phyloP scores from a whole-genome alignment of 192 early-diverging fungal genomes.

The Coemansia sp. region DNA sequence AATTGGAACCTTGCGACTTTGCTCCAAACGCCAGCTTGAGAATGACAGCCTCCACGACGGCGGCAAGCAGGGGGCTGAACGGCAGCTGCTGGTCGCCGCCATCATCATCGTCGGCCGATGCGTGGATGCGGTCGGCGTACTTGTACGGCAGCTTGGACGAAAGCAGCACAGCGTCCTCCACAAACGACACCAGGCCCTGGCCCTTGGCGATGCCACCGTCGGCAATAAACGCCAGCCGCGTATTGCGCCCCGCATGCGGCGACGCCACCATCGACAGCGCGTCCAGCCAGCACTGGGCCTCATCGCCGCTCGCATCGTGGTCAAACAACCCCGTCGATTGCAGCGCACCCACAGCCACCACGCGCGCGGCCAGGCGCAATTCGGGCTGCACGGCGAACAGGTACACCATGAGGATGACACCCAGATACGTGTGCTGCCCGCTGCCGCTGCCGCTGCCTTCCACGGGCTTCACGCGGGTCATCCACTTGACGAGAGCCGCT shows the following conservation, averaged over 20 bases:
- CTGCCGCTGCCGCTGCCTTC: not conserved
- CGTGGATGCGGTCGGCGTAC: slow-evolving; percentile 41
- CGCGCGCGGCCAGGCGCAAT: slow-evolving; percentile 33
- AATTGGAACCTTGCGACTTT: not conserved
- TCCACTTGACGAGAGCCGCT: slow-evolving; percentile 25
- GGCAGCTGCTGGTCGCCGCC: slow-evolving; percentile 6
- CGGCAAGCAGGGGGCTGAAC: slow-evolving; percentile 44
- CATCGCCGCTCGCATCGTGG: slow-evolving; percentile 24
- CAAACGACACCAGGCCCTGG: slow-evolving; percentile 22
- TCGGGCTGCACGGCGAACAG: slow-evolving; percentile 35
- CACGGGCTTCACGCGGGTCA: slow-evolving; percentile 3
- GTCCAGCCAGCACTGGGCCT: slow-evolving; percentile 46
- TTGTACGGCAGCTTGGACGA: slow-evolving; percentile 41
- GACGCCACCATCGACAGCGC: slow-evolving; percentile 36
- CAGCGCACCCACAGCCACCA: slow-evolving; percentile 17
- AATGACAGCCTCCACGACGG: slow-evolving; percentile 31
- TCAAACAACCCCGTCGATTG: slow-evolving; percentile 39
- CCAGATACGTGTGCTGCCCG: slow-evolving; percentile 32
- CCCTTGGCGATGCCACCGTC: slow-evolving; percentile 9
- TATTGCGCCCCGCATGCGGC: slow-evolving; percentile 25
- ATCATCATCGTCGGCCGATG: not conserved
- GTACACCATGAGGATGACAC: slow-evolving; percentile 15
- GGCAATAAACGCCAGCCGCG: slow-evolving; percentile 8
- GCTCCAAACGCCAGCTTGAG: slow-evolving; percentile 27
- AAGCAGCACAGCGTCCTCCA: slow-evolving; percentile 32